These are phyloP conservation scores for Geotrichum reessii DNA, from an alignment of 1,139 yeast species.

Conservation along the genomic window DNA sequence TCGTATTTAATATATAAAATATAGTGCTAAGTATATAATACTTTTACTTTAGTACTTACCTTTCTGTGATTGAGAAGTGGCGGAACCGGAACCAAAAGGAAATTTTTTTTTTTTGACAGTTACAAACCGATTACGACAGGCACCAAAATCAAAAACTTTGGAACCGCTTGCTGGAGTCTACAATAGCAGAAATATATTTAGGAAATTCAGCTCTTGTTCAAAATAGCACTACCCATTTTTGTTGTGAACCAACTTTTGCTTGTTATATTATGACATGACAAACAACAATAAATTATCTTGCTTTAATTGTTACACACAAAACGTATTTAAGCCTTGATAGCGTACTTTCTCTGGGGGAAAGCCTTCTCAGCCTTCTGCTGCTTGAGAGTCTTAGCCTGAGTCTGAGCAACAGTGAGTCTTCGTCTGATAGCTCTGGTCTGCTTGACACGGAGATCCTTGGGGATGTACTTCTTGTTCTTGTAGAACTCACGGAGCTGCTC, in stretches of 20 bases:
- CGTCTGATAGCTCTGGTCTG: conserved; percentile 99
- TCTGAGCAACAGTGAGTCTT: conserved; percentile 84
- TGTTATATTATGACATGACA: neutral
- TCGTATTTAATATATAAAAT: neutral
- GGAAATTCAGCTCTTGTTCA: neutral
- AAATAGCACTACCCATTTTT: neutral
- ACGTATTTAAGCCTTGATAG: conserved; percentile 83
- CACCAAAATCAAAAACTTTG: neutral
- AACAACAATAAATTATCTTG: neutral
- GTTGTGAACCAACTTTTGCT: neutral
- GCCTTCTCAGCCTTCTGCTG: conserved; percentile 89
- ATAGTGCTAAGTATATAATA: neutral
- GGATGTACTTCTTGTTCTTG: conserved; percentile 90
- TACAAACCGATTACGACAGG: neutral
- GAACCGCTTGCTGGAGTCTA: neutral
- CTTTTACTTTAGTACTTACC: neutral
- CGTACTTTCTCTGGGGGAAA: conserved; percentile 98
- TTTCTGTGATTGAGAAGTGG: neutral
- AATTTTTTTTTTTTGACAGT: neutral
- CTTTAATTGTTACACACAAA: neutral
- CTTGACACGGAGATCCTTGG: conserved; percentile 99
- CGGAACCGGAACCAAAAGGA: neutral
- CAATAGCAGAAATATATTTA: neutral
- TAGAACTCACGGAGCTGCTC: conserved; percentile 91
- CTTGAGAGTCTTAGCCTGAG: conserved; percentile 74